A percentile compares a stretch with the other conserved stretches of the same genome.
Conservation (phyloP, 495 filamentous ascomycete species). For the Podospora conica region DNA sequence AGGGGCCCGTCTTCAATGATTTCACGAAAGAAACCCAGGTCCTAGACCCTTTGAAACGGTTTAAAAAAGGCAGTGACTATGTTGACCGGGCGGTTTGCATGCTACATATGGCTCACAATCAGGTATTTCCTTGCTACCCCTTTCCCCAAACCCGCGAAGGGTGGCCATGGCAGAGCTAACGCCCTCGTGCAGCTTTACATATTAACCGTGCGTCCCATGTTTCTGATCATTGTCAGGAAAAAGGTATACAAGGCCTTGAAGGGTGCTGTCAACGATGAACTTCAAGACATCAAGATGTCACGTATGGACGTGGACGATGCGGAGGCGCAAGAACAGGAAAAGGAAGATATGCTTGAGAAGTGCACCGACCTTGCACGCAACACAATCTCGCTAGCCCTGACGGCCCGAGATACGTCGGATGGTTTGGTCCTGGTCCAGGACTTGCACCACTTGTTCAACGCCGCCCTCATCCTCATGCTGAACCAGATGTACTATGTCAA, state of each 20-base stretch:
- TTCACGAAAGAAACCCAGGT: no score
- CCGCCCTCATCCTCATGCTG: constrained; percentile 37
- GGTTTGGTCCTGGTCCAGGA: constrained; percentile 25
- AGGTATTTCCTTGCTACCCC: constrained; percentile 25
- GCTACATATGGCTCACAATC: constrained; percentile 41
- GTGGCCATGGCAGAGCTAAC: constrained; percentile 4
- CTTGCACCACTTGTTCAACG: constrained; percentile 42
- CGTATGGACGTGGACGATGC: background rate
- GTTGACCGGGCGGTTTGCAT: constrained; percentile 27
- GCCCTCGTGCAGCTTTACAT: constrained; percentile 28
- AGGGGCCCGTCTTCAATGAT: no score
- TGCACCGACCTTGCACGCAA: constrained; percentile 31
- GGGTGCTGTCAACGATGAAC: background rate
- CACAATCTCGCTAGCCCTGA: constrained; percentile 30
- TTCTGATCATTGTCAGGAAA: constrained; percentile 35
- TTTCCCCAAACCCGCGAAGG: background rate
- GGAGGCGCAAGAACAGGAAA: constrained; percentile 4
- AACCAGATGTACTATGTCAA: constrained; percentile 29
- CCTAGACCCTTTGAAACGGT: no score
- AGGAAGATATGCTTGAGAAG: constrained; percentile 14
- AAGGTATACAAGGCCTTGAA: constrained; percentile 22
- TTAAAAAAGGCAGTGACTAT: no score
- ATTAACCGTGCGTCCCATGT: constrained; percentile 34
- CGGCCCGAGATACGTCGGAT: constrained; percentile 9
- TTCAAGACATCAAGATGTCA: no score